phyloP scores from a whole-genome alignment of 371 early-diverging fungal genomes.

The Chytridium lagenaria region DNA sequence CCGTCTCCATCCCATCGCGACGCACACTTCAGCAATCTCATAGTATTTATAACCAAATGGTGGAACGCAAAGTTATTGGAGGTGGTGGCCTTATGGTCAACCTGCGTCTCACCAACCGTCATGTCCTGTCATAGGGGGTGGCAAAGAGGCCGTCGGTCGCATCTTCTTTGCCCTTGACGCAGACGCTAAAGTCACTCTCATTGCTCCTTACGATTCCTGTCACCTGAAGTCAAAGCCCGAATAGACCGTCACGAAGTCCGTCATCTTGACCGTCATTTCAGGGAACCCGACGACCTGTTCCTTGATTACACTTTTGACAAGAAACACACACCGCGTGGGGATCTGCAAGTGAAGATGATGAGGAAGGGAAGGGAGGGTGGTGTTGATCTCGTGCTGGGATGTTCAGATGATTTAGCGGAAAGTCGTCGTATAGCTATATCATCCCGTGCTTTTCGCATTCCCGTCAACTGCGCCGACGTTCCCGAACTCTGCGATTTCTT shows the following conservation, averaged over 20 bases:
- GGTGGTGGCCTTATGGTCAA: conserved; percentile 36
- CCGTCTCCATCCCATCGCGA: too few relatives aligned
- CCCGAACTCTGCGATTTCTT: conserved; percentile 91
- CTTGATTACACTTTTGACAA: conserved; percentile 46
- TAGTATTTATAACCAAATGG: neutral
- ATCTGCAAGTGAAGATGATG: neutral
- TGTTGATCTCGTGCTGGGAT: conserved; percentile 76
- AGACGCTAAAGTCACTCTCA: conserved; percentile 46
- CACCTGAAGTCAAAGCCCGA: conserved; percentile 68
- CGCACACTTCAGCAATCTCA: too few relatives aligned
- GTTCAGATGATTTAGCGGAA: conserved; percentile 77
- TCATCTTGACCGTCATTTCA: conserved; percentile 52
- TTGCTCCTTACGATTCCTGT: conserved; percentile 48
- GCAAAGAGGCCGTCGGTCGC: conserved; percentile 46
- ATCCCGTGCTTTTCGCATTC: conserved; percentile 72
- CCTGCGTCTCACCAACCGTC: conserved; percentile 39
- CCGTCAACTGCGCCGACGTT: conserved; percentile 92
- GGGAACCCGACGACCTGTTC: conserved; percentile 32
- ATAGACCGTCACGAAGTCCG: conserved; percentile 64
- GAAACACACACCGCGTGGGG: neutral
- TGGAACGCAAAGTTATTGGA: neutral
- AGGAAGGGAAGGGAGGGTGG: neutral
- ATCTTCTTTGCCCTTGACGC: conserved; percentile 49
- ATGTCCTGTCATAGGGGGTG: conserved; percentile 55
- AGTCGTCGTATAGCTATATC: conserved; percentile 72